Evolutionary conservation across 306 rosid genomes (phyloP).

Genomic region (Dicorynia guianensis): DNA sequence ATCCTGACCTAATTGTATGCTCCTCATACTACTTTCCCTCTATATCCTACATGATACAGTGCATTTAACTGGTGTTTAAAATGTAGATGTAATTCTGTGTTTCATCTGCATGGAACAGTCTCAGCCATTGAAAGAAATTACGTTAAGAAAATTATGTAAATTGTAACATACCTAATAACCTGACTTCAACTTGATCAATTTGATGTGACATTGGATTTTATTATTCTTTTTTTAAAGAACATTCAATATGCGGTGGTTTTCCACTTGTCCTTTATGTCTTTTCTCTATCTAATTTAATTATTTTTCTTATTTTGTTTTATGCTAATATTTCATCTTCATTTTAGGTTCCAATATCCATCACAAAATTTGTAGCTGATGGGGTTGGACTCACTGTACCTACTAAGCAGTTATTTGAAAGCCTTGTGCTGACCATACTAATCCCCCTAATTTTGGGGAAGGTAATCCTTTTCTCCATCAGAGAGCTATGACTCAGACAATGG

Average conservation of each 20-base stretch:
- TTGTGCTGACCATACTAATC: slow-evolving; percentile 68
- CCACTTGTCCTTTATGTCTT: slow-evolving; percentile 31
- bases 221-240: neutral
- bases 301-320: slow-evolving; percentile 21
- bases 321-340: slow-evolving; percentile 46
- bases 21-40: neutral
- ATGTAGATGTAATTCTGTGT: neutral
- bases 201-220: slow-evolving; percentile 3
- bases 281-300: slow-evolving; percentile 26
- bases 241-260: too few species aligned
- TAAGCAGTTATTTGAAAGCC: slow-evolving; percentile 78
- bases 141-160: neutral
- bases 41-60: neutral
- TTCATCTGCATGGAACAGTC: neutral
- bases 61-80: neutral
- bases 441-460: slow-evolving; percentile 96
- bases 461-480: slow-evolving; percentile 35
- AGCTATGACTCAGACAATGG: slow-evolving; percentile 5
- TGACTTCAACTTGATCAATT: neutral
- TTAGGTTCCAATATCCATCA: slow-evolving; percentile 85
- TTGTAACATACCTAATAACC: neutral
- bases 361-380: slow-evolving; percentile 83
- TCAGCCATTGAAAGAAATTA: neutral
- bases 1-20: neutral
- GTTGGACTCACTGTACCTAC: slow-evolving; percentile 89